A percentile compares a stretch with the other conserved stretches of the same genome.
These are phyloP conservation scores for Rozella allomycis DNA, from an alignment of 371 early-diverging fungal species.

Conservation along the genomic window DNA sequence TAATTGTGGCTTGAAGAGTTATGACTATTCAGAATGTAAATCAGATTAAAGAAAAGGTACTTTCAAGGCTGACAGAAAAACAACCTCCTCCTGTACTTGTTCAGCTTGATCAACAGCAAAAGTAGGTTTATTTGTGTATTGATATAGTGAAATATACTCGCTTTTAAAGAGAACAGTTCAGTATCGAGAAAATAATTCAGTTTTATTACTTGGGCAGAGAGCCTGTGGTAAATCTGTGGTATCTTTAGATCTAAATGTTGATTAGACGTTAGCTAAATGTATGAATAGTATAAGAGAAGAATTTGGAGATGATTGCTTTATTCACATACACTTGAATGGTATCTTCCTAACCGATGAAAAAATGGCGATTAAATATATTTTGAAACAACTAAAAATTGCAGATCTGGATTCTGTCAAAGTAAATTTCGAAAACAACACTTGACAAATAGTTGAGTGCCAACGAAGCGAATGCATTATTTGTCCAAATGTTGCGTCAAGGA, in stretches of 20 bases:
- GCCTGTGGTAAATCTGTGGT: constrained; percentile 45
- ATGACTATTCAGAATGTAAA: too few species aligned
- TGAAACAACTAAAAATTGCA: constrained; percentile 33
- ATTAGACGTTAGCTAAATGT: constrained; percentile 8
- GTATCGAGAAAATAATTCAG: constrained; percentile 50
- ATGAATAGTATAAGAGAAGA: constrained; percentile 13
- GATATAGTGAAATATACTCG: constrained; percentile 7
- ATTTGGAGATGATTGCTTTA: constrained; percentile 16
- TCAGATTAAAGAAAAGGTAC: too few species aligned
- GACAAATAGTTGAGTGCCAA: neutral
- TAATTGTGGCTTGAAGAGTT: too few species aligned
- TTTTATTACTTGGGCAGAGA: constrained; percentile 44
- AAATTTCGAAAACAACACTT: neutral
- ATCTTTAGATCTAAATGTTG: neutral
- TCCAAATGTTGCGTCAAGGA: constrained; percentile 35
- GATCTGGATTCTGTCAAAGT: neutral
- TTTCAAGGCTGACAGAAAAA: constrained; percentile 22
- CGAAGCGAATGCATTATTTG: constrained; percentile 35
- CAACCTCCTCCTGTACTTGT: constrained; percentile 16
- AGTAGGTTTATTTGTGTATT: constrained; percentile 7
- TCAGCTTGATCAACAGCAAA: constrained; percentile 36
- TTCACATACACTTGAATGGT: constrained; percentile 50
- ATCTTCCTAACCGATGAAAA: constrained; percentile 57
- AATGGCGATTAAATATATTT: constrained; percentile 54
- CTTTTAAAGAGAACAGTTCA: constrained; percentile 34